Evolutionary conservation across 495 filamentous ascomycete genomes (phyloP), one percentile per base, ranked within the genome.

Genomic region (Hypoxylon lienhwacheense): DNA sequence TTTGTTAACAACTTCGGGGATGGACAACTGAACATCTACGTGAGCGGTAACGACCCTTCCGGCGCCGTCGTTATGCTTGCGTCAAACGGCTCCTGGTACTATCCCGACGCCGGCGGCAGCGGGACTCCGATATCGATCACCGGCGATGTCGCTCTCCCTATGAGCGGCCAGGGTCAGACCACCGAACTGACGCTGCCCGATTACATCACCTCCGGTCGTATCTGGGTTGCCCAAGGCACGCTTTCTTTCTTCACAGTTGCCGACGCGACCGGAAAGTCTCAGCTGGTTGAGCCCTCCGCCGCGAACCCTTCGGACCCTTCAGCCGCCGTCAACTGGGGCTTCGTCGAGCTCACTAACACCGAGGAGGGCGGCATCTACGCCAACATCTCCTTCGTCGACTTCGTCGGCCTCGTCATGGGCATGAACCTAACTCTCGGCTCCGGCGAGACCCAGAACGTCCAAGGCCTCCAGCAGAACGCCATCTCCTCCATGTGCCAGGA

Each of bases 321-420:
- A 5, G 61, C 70, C 3, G 68, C 32, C 4, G 43, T 74, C 22
- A 73, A 71, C 57, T 77, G 73, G 74, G 74, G 75, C 29, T 77
- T 77, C 34, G 68, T 76, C 46, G 75, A 77, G 49, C 64, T 77
- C 11, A 72, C 71, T 10, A 69, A 71, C 43, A 73, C 62, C 0
- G 57, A 59, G n/a, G 58, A 66, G 32, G 49, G 50, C 14, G 68
- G 66, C 3, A 63, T 77, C 14, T 78, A 60, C 19, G 72, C 71
- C 55, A 75, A 78, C 58, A 70, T 78, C 43, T 70, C 63, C 35
- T 76, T 72, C 47, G 74, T 78, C 14, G 75, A 78, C 51, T 78
- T 78, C 46, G 73, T 76, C 50, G 73, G 73, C 28, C 53, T 76
- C 5, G 53, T 67, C 19, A 63, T 77, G 29, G 66, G 70, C 12